Base-by-base conservation (phyloP, 805 yeast species). In the Zygotorulaspora sp. region DNA sequence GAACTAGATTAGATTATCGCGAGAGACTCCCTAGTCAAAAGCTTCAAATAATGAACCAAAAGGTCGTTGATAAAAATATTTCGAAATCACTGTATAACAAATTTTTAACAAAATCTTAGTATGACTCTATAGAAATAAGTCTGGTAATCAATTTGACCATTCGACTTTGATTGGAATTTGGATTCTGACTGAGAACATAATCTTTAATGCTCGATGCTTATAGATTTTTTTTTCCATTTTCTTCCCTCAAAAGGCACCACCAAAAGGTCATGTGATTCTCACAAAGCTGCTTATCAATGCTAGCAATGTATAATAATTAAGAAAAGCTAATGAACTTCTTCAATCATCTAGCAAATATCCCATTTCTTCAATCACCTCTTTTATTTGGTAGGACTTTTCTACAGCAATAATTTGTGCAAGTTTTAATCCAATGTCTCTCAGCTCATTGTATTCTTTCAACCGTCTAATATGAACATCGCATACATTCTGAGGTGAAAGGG, bases 381-480 rank as follows among this genome's bases (percentile, higher is more conserved):
- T 57, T 4, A 75, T 52, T 30, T 70, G 63, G 18, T 72, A 60
- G 17, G 68, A 62, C 41, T 76, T 66, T 42, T 77, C 81, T 35
- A 75, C 77, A 0, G 85, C 82, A 21, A 81, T 77, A 65, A 78
- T 56, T 27, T 74, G 71, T 8, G 78, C 71, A 43, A 82, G 53
- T 5, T 72, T 69, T 36, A 78, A 50, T 0, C 85, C 83, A 2
- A 70, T 66, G 51, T 81, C 88, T 49, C 75, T 72, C 16, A 82
- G 58, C 43, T 79, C 85, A 49, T 81, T 78, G 57, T 80, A 82
- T 37, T 65, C 60, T 44, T 77, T 75, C 26, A 81, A 57, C 35
- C 67, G 66, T 18, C 56, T 52, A 16, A 81, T 76, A 46, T 82
- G 86, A 18, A 55, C 50, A 28, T 67, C 64, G n/a, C 74, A 71